Evolutionary conservation across 73 alveolate species (phyloP).

Genomic region (Paramecium sonneborni): DNA sequence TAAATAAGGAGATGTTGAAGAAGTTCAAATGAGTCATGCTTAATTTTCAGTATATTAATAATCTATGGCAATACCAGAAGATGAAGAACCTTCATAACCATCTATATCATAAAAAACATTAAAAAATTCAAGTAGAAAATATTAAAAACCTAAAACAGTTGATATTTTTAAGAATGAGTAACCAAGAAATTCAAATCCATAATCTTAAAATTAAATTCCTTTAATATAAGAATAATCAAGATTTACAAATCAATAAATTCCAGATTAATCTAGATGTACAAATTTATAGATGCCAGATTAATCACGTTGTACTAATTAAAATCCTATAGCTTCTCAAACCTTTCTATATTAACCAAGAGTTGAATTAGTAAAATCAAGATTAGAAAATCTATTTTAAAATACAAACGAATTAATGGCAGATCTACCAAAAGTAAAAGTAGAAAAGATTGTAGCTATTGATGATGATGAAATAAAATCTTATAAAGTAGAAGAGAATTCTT

Average conservation of each 20-base stretch:
- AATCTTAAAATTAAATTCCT: not conserved
- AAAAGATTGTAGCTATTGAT: not conserved
- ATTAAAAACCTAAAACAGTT: constrained; percentile 19
- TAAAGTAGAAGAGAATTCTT: constrained; percentile 30
- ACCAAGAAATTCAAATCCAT: not conserved
- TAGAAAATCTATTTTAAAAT: not conserved
- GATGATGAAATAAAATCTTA: constrained; percentile 6
- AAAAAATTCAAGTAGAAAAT: not conserved
- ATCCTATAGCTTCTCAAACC: constrained; percentile 27
- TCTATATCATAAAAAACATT: not conserved
- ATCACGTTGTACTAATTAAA: constrained; percentile 24
- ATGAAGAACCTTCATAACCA: not conserved
- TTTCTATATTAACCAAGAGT: constrained; percentile 23
- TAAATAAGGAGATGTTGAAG: not conserved
- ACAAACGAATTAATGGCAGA: constrained; percentile 19
- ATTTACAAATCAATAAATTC: not conserved
- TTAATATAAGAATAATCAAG: not conserved
- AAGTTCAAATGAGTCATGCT: constrained; percentile 28
- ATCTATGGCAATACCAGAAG: constrained; percentile 12
- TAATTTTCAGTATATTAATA: not conserved
- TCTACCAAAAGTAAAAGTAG: not conserved
- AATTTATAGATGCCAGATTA: constrained; percentile 10
- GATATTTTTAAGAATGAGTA: constrained; percentile 16
- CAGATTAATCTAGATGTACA: not conserved
- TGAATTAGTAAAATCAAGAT: constrained; percentile 3